A percentile compares a stretch with the other conserved stretches of the same genome.
Conservation (phyloP, 106 monocot genomes). For the Xerophyta viscosa region DNA sequence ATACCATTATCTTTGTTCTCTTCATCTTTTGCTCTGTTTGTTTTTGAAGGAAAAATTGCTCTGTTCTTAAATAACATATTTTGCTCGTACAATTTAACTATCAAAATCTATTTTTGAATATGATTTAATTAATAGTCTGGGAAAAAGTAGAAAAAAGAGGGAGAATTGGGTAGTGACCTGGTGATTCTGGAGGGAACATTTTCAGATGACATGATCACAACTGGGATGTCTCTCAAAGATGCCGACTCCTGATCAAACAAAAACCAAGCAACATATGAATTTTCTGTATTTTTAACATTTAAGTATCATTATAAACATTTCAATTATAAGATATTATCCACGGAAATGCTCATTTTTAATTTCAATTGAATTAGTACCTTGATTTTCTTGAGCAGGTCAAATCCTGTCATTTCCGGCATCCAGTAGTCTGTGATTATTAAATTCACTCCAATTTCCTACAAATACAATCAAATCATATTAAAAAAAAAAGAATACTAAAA, state of each 20-base stretch:
- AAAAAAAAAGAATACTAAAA: background rate
- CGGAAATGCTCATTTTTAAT: background rate
- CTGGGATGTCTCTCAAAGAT: conserved; percentile 66
- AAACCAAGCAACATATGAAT: background rate
- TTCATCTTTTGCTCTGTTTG: no score
- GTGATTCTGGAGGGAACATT: conserved; percentile 69
- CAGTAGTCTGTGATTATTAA: conserved; percentile 81
- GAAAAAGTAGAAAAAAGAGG: no score
- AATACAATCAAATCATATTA: background rate
- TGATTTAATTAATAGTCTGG: no score
- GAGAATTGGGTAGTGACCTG: conserved; percentile 25
- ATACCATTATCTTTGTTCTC: no score
- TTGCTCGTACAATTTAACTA: no score
- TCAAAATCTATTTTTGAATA: no score
- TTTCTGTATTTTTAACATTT: background rate
- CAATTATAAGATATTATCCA: background rate
- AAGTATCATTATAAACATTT: background rate
- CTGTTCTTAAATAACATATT: no score
- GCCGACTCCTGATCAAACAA: conserved; percentile 34
- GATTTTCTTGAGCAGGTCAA: conserved; percentile 77
- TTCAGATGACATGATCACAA: conserved; percentile 90
- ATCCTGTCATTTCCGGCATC: conserved; percentile 96
- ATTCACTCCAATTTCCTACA: conserved; percentile 58
- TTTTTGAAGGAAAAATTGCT: no score
- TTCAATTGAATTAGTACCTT: conserved; percentile 35